Evolutionary conservation across 495 filamentous ascomycete species (phyloP).

Genomic region (Podospora fimiseda): DNA sequence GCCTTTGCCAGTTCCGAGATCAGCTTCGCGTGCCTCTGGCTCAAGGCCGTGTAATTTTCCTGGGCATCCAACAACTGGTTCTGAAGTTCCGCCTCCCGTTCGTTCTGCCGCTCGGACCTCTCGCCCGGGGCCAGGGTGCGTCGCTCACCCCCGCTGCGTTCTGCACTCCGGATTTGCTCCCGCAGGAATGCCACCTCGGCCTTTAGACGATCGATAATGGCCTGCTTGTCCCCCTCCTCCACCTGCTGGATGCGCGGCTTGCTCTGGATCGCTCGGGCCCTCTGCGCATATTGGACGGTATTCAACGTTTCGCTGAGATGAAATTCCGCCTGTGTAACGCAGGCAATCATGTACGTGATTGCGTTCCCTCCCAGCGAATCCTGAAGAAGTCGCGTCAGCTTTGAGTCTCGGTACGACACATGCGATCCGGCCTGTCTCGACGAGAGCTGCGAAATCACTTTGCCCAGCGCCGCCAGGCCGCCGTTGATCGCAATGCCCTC

Average conservation of each 20-base stretch:
- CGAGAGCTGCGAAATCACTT: constrained; percentile 97
- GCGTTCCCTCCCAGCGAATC: constrained; percentile 98
- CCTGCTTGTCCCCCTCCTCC: constrained; percentile 93
- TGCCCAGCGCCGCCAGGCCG: constrained; percentile 89
- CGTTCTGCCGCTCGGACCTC: constrained; percentile 72
- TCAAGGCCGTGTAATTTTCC: constrained; percentile 89
- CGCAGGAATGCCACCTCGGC: constrained; percentile 91
- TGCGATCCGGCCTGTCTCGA: constrained; percentile 82
- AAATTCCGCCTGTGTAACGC: constrained; percentile 94
- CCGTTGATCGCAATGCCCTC: constrained; percentile 99
- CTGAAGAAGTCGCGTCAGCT: constrained; percentile 89
- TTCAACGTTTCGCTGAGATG: constrained; percentile 97
- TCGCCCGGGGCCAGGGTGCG: constrained; percentile 56
- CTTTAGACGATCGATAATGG: constrained; percentile 86
- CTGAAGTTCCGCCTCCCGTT: constrained; percentile 83
- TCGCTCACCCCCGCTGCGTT: constrained; percentile 52
- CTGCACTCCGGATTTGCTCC: constrained; percentile 77
- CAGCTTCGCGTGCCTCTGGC: constrained; percentile 85
- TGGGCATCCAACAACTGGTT: constrained; percentile 89
- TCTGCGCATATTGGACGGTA: constrained; percentile 94
- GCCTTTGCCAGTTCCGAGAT: constrained; percentile 91
- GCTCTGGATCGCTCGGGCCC: constrained; percentile 93
- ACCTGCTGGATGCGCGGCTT: constrained; percentile 93
- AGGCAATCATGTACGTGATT: constrained; percentile 99
- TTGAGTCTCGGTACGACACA: constrained; percentile 96